phyloP scores from a whole-genome alignment of 331 rosid genomes.

The Cydonia oblonga region DNA sequence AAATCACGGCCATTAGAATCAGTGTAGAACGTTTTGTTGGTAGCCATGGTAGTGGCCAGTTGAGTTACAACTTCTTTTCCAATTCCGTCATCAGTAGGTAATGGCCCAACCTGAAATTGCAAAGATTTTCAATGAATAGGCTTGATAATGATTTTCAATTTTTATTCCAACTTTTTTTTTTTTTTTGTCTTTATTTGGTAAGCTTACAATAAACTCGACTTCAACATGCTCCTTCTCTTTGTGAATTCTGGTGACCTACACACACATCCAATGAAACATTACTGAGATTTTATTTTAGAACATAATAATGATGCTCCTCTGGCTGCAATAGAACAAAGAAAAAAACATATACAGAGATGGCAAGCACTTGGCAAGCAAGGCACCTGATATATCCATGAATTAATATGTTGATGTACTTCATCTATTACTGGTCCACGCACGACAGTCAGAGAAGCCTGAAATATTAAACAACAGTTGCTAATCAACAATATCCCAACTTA shows the following conservation, averaged over 20 bases:
- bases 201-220: slow-evolving; percentile 41
- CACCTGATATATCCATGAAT: slow-evolving; percentile 49
- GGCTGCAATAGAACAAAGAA: neutral
- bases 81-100: slow-evolving; percentile 37
- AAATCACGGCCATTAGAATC: slow-evolving; percentile 48
- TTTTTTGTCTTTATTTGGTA: neutral
- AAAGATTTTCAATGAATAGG: neutral
- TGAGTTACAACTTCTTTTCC: slow-evolving; percentile 39
- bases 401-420: slow-evolving; percentile 49
- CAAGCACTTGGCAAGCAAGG: slow-evolving; percentile 7
- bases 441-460: slow-evolving; percentile 36
- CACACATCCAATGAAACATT: neutral
- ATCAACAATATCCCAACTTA: neutral
- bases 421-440: slow-evolving; percentile 37
- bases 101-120: slow-evolving; percentile 31
- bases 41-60: slow-evolving; percentile 23
- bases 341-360: slow-evolving; percentile 6
- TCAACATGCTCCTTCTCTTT: slow-evolving; percentile 45
- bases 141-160: neutral
- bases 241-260: slow-evolving; percentile 37
- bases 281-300: slow-evolving; percentile 4
- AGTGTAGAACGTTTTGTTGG: slow-evolving; percentile 37
- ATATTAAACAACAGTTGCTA: neutral
- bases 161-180: neutral
- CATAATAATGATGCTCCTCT: neutral